Percentiles rank a stretch among this genome's conserved stretches.
These are phyloP conservation scores for Biscutella auriculata DNA, from an alignment of 441 rosid genomes.

Conservation along the genomic window DNA sequence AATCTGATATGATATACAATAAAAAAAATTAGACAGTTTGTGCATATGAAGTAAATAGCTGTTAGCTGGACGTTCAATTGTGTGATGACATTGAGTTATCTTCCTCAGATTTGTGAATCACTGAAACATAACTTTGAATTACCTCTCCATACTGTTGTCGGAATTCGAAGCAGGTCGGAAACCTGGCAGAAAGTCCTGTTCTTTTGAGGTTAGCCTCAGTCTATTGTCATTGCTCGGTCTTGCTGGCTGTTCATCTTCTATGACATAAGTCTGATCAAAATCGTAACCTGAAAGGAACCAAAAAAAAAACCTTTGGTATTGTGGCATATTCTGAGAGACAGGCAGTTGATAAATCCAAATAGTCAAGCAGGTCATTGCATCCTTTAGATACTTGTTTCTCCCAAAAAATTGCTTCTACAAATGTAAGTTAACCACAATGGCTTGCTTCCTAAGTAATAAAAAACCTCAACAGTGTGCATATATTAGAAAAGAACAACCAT, in stretches of 20 bases:
- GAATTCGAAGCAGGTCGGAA: conserved; percentile 55
- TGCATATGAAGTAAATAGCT: background rate
- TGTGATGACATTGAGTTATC: background rate
- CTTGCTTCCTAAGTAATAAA: background rate
- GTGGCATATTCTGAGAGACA: background rate
- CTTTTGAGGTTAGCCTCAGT: conserved; percentile 50
- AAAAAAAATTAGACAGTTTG: background rate
- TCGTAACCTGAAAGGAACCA: conserved; percentile 54
- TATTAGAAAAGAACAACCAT: background rate
- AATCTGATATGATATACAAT: conserved; percentile 36
- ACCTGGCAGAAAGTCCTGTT: conserved; percentile 60
- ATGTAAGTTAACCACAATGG: background rate
- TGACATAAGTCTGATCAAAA: conserved; percentile 49
- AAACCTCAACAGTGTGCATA: background rate
- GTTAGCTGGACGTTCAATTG: background rate
- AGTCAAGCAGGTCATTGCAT: background rate
- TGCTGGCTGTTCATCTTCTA: conserved; percentile 72
- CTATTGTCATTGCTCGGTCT: conserved; percentile 34
- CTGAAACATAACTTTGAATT: background rate
- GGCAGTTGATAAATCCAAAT: background rate
- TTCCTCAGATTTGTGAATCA: background rate
- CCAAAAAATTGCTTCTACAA: background rate
- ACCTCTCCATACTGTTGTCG: conserved; percentile 67
- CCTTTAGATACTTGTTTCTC: background rate
- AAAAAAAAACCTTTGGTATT: background rate